Conservation (phyloP, 345 rosid genomes). For the Boechera stricta region DNA sequence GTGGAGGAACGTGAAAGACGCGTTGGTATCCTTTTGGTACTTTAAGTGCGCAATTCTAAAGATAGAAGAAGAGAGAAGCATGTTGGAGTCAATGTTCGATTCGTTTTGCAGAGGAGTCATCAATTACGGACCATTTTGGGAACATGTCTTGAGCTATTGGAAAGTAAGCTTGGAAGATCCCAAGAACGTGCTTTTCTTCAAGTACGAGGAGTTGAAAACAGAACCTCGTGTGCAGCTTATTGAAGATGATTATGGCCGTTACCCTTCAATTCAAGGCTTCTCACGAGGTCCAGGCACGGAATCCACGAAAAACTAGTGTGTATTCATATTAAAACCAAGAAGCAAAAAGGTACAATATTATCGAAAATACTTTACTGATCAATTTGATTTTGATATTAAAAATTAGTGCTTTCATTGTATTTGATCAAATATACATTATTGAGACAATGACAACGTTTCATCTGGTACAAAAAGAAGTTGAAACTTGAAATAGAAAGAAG, state of each 20-base stretch:
- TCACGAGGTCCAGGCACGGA: too few relatives aligned
- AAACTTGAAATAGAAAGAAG: not conserved
- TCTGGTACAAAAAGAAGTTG: conserved; percentile 21
- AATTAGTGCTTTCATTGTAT: too few relatives aligned
- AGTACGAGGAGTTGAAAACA: conserved; percentile 42
- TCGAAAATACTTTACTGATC: too few relatives aligned
- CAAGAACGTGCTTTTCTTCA: conserved; percentile 35
- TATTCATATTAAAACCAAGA: too few relatives aligned
- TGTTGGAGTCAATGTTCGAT: conserved; percentile 41
- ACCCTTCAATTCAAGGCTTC: too few relatives aligned
- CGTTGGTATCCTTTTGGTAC: conserved; percentile 26
- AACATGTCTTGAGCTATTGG: conserved; percentile 37
- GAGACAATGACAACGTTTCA: not conserved
- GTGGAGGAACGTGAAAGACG: conserved; percentile 41
- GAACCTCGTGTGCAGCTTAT: conserved; percentile 10
- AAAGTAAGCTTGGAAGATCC: conserved; percentile 29
- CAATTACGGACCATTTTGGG: conserved; percentile 39
- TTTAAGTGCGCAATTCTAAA: conserved; percentile 9
- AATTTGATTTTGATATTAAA: too few relatives aligned
- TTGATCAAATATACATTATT: too few relatives aligned
- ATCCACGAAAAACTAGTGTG: too few relatives aligned
- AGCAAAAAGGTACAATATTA: too few relatives aligned
- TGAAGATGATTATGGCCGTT: too few relatives aligned
- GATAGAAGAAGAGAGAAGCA: not conserved
- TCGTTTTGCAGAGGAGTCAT: conserved; percentile 41